These are phyloP conservation scores for Myxozyma mucilagina DNA, from an alignment of 805 yeast genomes.

Conservation along the genomic window DNA sequence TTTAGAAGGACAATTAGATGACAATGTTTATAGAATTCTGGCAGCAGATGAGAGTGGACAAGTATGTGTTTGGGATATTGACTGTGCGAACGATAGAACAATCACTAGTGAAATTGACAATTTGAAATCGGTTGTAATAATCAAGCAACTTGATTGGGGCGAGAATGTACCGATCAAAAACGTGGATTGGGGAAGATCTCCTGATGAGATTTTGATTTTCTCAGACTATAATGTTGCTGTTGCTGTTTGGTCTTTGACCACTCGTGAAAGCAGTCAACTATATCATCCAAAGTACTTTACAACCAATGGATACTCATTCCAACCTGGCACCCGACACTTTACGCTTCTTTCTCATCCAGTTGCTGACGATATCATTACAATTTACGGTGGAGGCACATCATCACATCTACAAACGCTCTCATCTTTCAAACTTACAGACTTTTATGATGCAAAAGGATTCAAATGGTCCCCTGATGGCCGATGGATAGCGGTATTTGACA, in stretches of 20 bases:
- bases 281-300: constrained; percentile 18
- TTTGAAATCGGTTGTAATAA: constrained; percentile 15
- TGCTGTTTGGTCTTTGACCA: constrained; percentile 25
- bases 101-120: constrained; percentile 11
- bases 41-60: constrained; percentile 24
- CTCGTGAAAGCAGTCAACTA: constrained; percentile 18
- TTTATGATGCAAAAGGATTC: constrained; percentile 18
- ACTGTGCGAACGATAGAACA: constrained; percentile 1
- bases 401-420: constrained; percentile 1
- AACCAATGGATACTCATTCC: constrained; percentile 18
- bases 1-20: constrained; percentile 4
- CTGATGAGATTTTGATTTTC: constrained; percentile 25
- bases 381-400: constrained; percentile 23
- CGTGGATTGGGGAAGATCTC: constrained; percentile 29
- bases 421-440: constrained; percentile 9
- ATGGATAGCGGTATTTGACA: constrained; percentile 30
- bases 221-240: constrained; percentile 27
- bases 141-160: constrained; percentile 27
- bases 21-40: constrained; percentile 18
- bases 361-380: constrained; percentile 22
- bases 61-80: constrained; percentile 27
- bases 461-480: constrained; percentile 31
- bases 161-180: constrained; percentile 21
- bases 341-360: constrained; percentile 26
- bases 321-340: constrained; percentile 24